phyloP scores from a whole-genome alignment of 2,329 filamentous ascomycete species.

The Neonectria ditissima region DNA sequence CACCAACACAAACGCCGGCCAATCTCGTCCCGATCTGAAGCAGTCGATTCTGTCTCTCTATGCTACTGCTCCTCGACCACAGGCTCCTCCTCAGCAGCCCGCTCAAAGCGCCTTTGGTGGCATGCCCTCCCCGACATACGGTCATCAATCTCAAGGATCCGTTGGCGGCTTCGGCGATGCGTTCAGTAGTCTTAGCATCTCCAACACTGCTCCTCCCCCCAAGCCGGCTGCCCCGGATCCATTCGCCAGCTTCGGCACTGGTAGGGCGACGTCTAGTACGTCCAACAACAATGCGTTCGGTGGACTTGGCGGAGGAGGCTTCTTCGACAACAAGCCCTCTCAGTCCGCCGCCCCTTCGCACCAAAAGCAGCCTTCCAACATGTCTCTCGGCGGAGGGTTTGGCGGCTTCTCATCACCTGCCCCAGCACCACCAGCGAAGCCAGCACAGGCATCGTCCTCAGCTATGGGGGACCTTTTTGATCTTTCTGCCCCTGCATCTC shows the following conservation, averaged over 20 bases:
- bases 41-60: constrained; percentile 98
- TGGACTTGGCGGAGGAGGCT: constrained; percentile 77
- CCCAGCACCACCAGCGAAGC: constrained; percentile 55
- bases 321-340: constrained; percentile 82
- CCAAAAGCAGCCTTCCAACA: constrained; percentile 65
- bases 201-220: constrained; percentile 47
- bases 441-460: constrained; percentile 61
- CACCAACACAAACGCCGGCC: constrained; percentile 67
- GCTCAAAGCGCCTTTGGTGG: constrained; percentile 76
- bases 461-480: constrained; percentile 86
- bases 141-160: constrained; percentile 63
- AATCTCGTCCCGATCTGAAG: constrained; percentile 92
- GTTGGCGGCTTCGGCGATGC: constrained; percentile 81
- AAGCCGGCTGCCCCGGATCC: constrained; percentile 63
- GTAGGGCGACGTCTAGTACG: constrained; percentile 52
- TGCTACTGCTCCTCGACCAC: constrained; percentile 84
- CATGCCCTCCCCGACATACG: constrained; percentile 68
- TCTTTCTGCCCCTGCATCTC: constrained; percentile 67
- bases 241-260: constrained; percentile 70
- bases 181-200: constrained; percentile 65
- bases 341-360: constrained; percentile 64
- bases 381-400: constrained; percentile 75
- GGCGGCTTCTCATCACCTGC: constrained; percentile 67
- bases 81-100: constrained; percentile 62
- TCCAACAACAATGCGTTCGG: constrained; percentile 59